A percentile compares a stretch with the other conserved stretches of the same genome.
Conservation (phyloP, 345 rosid species). For the Dimocarpus longan region DNA sequence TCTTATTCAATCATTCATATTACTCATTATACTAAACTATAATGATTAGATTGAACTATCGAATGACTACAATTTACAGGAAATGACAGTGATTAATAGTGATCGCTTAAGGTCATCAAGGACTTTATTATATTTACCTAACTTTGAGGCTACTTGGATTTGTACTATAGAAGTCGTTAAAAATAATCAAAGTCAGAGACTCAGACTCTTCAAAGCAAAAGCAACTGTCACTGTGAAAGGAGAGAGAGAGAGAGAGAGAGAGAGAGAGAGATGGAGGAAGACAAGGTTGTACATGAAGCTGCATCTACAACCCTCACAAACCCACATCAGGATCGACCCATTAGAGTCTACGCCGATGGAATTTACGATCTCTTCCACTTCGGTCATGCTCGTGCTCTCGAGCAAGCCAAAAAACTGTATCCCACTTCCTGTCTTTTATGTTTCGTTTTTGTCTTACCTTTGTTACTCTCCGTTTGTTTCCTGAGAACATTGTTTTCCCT, state of each 20-base stretch:
- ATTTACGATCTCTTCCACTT: constrained; percentile 72
- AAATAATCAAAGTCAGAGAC: not conserved
- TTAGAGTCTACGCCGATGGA: constrained; percentile 69
- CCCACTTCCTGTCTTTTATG: not conserved
- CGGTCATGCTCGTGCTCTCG: constrained; percentile 73
- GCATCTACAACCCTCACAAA: not conserved
- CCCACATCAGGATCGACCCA: constrained; percentile 28
- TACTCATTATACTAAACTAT: too few relatives aligned
- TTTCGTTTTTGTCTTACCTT: not conserved
- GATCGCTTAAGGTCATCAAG: too few relatives aligned
- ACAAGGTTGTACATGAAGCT: constrained; percentile 1
- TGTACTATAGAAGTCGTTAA: constrained; percentile 7
- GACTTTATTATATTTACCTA: too few relatives aligned
- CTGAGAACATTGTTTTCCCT: not conserved
- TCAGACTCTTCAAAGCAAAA: not conserved
- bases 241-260: not conserved
- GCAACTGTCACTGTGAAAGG: not conserved
- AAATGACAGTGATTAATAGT: too few relatives aligned
- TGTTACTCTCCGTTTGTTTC: not conserved
- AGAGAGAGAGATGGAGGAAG: constrained; percentile 1
- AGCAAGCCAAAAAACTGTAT: constrained; percentile 68
- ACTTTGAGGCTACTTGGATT: not conserved
- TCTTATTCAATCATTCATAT: too few relatives aligned
- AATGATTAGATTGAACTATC: too few relatives aligned
- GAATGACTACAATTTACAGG: too few relatives aligned